A percentile compares a stretch with the other conserved stretches of the same genome.
Conservation (phyloP, 2,329 filamentous ascomycete genomes). For the Verticillium isaacii region DNA sequence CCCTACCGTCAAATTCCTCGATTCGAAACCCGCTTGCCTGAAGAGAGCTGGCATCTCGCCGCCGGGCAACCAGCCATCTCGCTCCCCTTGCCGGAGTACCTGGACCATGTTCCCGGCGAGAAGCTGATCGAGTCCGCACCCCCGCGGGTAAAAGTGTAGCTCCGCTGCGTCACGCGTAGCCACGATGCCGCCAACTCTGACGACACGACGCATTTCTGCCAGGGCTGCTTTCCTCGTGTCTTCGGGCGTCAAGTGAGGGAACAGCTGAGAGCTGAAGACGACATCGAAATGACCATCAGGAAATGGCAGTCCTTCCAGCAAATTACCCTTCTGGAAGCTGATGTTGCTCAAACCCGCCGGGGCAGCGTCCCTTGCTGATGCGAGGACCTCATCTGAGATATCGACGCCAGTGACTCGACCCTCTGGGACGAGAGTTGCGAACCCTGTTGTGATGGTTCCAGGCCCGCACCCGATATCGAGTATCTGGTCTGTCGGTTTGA, state of each 20-base stretch:
- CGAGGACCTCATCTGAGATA: constrained; percentile 23
- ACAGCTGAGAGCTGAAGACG: constrained; percentile 36
- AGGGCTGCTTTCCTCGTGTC: constrained; percentile 23
- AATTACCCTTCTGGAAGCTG: constrained; percentile 26
- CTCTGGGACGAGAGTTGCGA: constrained; percentile 32
- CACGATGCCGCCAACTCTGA: constrained; percentile 35
- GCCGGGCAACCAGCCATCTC: constrained; percentile 6
- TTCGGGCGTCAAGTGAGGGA: constrained; percentile 32
- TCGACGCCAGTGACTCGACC: constrained; percentile 37
- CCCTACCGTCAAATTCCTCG: constrained; percentile 19
- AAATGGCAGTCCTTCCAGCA: constrained; percentile 31
- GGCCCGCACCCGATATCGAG: constrained; percentile 45
- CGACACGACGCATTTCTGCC: constrained; percentile 35
- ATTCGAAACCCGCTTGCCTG: constrained; percentile 23
- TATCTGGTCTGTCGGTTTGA: constrained; percentile 30
- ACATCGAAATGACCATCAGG: constrained; percentile 35
- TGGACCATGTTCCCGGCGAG: constrained; percentile 19
- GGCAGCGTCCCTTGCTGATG: constrained; percentile 19
- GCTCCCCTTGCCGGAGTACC: constrained; percentile 9
- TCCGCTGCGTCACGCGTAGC: constrained; percentile 24
- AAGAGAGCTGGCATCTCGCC: constrained; percentile 24
- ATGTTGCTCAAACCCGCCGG: constrained; percentile 16
- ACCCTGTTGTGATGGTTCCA: constrained; percentile 40
- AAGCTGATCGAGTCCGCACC: constrained; percentile 20
- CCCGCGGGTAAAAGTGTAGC: constrained; percentile 25